These are phyloP conservation scores for Pulveroboletus sp. DNA, from an alignment of 768 basidiomycete species.

Conservation along the genomic window DNA sequence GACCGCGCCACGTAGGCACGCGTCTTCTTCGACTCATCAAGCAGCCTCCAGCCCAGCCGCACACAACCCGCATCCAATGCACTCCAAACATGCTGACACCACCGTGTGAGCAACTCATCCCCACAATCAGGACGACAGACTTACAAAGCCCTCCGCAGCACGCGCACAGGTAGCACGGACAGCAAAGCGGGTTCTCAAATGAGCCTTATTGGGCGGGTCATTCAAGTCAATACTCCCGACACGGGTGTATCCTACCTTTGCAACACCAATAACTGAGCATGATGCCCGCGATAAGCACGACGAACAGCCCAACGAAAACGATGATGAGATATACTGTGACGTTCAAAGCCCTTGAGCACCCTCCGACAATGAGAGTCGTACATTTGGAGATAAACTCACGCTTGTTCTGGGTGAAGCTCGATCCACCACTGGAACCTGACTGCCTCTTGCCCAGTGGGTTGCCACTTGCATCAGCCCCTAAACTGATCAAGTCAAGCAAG, in stretches of 20 bases:
- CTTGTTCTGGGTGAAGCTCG: conserved; percentile 39
- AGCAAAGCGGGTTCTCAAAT: conserved; percentile 61
- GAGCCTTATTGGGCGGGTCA: conserved; percentile 32
- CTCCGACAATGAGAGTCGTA: background rate
- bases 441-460: conserved; percentile 25
- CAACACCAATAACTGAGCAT: conserved; percentile 68
- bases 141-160: conserved; percentile 66
- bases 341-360: background rate
- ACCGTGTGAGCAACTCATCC: conserved; percentile 1
- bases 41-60: conserved; percentile 40
- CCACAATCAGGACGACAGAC: conserved; percentile 6
- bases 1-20: too few species aligned
- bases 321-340: conserved; percentile 56
- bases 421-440: conserved; percentile 12
- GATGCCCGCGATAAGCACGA: conserved; percentile 50
- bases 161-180: conserved; percentile 69
- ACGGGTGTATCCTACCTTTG: conserved; percentile 34
- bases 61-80: conserved; percentile 65
- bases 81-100: conserved; percentile 55
- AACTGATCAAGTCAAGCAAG: conserved; percentile 17
- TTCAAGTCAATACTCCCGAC: background rate
- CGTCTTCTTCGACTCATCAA: background rate
- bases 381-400: conserved; percentile 28
- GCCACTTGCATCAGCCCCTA: conserved; percentile 30
- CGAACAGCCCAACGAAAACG: conserved; percentile 56